Percentiles rank a stretch among this genome's conserved stretches.
phyloP scores from a whole-genome alignment of 2,329 filamentous ascomycete species.

The Capronia coronata region DNA sequence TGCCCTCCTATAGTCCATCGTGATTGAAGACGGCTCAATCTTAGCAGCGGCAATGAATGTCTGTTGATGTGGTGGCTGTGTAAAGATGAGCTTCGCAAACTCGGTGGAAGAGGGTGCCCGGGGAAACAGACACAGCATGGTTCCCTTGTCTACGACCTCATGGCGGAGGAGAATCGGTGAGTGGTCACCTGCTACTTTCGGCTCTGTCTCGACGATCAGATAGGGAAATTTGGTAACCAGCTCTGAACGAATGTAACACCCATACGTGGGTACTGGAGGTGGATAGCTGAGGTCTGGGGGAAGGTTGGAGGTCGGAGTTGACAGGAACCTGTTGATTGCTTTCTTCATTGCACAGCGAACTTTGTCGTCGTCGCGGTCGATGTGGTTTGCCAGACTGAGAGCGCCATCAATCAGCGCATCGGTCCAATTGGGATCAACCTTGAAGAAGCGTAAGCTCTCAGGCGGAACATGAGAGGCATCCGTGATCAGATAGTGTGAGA shows the following conservation, averaged over 20 bases:
- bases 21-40: neutral
- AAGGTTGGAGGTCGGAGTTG: neutral
- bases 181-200: too few species aligned
- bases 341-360: slow-evolving; percentile 30
- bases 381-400: slow-evolving; percentile 39
- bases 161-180: too few species aligned
- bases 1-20: neutral
- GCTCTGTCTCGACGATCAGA: neutral
- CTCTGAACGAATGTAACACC: neutral
- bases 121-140: neutral
- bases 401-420: slow-evolving; percentile 43
- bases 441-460: slow-evolving; percentile 43
- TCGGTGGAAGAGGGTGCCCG: neutral
- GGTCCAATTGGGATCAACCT: slow-evolving; percentile 42
- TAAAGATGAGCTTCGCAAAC: neutral
- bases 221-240: neutral
- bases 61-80: slow-evolving; percentile 5
- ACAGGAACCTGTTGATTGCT: slow-evolving; percentile 5
- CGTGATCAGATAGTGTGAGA: slow-evolving; percentile 38
- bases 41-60: neutral
- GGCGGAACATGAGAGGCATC: slow-evolving; percentile 35
- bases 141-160: neutral
- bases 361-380: slow-evolving; percentile 31
- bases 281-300: neutral
- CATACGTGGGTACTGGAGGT: neutral